Conservation (phyloP, 1,284 basidiomycete genomes). For the Phellopilus nigrolimitatus region DNA sequence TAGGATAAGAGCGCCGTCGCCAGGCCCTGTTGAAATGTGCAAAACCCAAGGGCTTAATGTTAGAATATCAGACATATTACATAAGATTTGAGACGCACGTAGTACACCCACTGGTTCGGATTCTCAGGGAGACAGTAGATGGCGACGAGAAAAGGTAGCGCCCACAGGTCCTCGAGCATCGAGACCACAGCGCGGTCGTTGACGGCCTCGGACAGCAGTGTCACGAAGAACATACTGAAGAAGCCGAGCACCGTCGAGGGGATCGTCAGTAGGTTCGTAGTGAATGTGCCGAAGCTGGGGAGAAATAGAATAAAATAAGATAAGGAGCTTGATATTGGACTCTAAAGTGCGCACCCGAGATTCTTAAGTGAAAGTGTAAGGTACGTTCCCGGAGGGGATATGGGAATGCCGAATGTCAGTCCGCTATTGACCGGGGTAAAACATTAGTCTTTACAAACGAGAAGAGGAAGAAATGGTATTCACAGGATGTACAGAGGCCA, state of each 20-base stretch:
- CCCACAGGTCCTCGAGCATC: slow-evolving; percentile 48
- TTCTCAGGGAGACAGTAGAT: slow-evolving; percentile 40
- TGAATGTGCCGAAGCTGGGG: slow-evolving; percentile 51
- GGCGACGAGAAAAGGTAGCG: slow-evolving; percentile 47
- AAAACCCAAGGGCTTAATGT: not conserved
- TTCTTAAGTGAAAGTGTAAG: slow-evolving; percentile 57
- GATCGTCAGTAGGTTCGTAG: slow-evolving; percentile 58
- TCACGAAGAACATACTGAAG: slow-evolving; percentile 40
- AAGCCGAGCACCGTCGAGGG: slow-evolving; percentile 43
- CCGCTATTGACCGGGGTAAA: slow-evolving; percentile 29
- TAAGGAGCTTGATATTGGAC: not conserved
- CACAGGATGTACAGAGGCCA: slow-evolving; percentile 67
- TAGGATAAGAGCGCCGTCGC: slow-evolving; percentile 31
- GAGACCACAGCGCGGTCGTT: slow-evolving; percentile 43
- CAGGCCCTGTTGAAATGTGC: slow-evolving; percentile 24
- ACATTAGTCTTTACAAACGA: not conserved
- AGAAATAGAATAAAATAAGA: not conserved
- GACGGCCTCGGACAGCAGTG: slow-evolving; percentile 42
- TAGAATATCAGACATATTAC: not conserved
- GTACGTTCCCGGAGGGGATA: slow-evolving; percentile 46
- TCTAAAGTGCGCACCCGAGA: slow-evolving; percentile 46
- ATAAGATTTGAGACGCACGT: slow-evolving; percentile 27
- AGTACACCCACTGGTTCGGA: slow-evolving; percentile 47
- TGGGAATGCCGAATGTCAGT: slow-evolving; percentile 44
- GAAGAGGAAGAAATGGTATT: not conserved